phyloP scores from a whole-genome alignment of 176 grass and related monocot species.

The Eragrostis nindensis region DNA sequence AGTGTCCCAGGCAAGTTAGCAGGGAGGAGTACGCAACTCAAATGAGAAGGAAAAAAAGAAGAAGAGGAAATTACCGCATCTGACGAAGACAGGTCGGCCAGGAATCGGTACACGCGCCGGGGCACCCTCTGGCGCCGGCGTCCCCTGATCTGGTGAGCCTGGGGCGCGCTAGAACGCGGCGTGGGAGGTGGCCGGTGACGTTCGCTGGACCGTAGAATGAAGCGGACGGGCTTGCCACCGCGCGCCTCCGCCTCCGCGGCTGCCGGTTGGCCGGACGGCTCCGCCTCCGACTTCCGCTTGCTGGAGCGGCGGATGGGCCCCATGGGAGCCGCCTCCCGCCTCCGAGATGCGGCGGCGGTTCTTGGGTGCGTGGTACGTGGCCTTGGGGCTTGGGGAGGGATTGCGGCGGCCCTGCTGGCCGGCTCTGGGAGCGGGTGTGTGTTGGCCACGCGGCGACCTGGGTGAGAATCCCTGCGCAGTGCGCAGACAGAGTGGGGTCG shows the following conservation, averaged over 20 bases:
- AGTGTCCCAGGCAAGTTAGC: no score
- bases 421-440: neutral
- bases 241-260: neutral
- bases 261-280: neutral
- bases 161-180: neutral
- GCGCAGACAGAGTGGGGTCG: neutral
- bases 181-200: neutral
- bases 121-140: neutral
- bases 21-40: no score
- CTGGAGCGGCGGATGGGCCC: neutral
- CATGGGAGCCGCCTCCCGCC: neutral
- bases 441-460: neutral
- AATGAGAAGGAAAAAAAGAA: no score
- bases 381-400: neutral
- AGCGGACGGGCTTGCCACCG: neutral
- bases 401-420: neutral
- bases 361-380: neutral
- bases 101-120: neutral
- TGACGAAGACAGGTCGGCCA: neutral
- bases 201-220: neutral
- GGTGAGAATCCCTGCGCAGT: neutral
- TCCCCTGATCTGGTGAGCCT: neutral
- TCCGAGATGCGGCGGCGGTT: neutral
- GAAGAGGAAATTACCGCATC: neutral
- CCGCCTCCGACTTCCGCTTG: neutral